phyloP scores from a whole-genome alignment of 2,329 filamentous ascomycete genomes.

The Pseudovirgaria hyperparasitica region DNA sequence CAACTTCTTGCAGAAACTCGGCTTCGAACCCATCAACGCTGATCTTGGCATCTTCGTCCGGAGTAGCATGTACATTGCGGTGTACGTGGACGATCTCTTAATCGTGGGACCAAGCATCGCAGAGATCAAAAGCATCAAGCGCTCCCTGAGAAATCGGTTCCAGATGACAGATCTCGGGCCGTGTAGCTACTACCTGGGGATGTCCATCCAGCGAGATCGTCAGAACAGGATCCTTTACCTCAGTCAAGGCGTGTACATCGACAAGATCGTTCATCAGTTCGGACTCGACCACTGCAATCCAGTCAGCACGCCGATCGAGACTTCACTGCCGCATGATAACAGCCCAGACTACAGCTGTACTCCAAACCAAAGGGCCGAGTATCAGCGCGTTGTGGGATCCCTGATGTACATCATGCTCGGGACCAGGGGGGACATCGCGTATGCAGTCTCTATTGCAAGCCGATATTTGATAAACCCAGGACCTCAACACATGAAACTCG shows the following conservation, averaged over 20 bases:
- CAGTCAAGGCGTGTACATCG: slow-evolving; percentile 11
- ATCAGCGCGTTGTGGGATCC: slow-evolving; percentile 6
- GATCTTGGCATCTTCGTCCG: slow-evolving; percentile 10
- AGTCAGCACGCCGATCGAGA: slow-evolving; percentile 7
- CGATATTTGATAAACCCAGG: slow-evolving; percentile 7
- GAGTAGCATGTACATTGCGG: slow-evolving; percentile 7
- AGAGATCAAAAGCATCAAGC: slow-evolving; percentile 9
- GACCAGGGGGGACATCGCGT: slow-evolving; percentile 9
- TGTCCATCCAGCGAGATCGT: slow-evolving; percentile 9
- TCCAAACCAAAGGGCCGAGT: slow-evolving; percentile 1
- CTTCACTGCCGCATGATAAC: slow-evolving; percentile 1
- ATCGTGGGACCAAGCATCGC: slow-evolving; percentile 7
- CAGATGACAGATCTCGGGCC: slow-evolving; percentile 14
- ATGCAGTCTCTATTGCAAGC: slow-evolving; percentile 7
- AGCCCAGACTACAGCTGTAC: neutral
- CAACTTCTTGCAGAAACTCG: slow-evolving; percentile 7
- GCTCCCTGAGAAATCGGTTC: slow-evolving; percentile 7
- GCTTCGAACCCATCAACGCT: slow-evolving; percentile 6
- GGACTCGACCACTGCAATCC: slow-evolving; percentile 4
- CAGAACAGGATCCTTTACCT: slow-evolving; percentile 6
- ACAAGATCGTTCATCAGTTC: slow-evolving; percentile 9
- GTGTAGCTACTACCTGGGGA: slow-evolving; percentile 12
- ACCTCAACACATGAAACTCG: slow-evolving; percentile 5
- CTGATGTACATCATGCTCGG: slow-evolving; percentile 13
- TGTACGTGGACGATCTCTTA: slow-evolving; percentile 19